Evolutionary conservation across 73 alveolate species (phyloP), one percentile per base, ranked within the genome.

Genomic region (Paramecium pentaurelia): DNA sequence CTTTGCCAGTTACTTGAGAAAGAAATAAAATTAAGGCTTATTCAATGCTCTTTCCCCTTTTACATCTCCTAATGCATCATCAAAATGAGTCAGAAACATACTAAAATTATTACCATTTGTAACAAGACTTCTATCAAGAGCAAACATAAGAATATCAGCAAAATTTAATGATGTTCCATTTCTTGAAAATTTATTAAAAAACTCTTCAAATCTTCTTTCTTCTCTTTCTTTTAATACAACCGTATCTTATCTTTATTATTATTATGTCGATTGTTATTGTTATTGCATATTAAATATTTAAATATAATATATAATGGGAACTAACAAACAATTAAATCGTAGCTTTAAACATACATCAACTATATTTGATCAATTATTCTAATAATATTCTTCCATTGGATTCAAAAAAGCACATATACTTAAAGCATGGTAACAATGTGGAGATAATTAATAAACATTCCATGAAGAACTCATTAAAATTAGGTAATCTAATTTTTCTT

Each of bases 11-110:
- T 89, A 89, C n/a, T 40, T 71, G 8, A 89, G 91, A 14, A 89
- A 64, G 42, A 89, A 89, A 58, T 89, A 60, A 30, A 89, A 89
- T 47, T 89, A 45, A 20, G 94, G 92, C 18, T 89, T 89, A n/a
- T 54, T 71, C 9, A 89, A 27, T 18, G 64, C 85, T 44, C 71
- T 89, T 38, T 89, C 94, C 30, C 84, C 83, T 42, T 87, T 87
- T 27, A 25, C 49, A 27, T 8, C 54, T 27, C 27, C 71, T 1
- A 38, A 14, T 34, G 77, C 58, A 32, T 71, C 83, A 40, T 89
- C 83, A 28, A 83, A 60, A 4, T 71, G 49, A 12, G 60, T 89
- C 6, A 80, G 6, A 22, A 45, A 47, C 71, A 80, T 27, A 7
- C 77, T 27, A 27, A 80, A 42, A 22, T 34, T 80, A 6, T 44